Base-by-base conservation (phyloP, 2,329 filamentous ascomycete species). In the Fusarium neocosmosporiellum region DNA sequence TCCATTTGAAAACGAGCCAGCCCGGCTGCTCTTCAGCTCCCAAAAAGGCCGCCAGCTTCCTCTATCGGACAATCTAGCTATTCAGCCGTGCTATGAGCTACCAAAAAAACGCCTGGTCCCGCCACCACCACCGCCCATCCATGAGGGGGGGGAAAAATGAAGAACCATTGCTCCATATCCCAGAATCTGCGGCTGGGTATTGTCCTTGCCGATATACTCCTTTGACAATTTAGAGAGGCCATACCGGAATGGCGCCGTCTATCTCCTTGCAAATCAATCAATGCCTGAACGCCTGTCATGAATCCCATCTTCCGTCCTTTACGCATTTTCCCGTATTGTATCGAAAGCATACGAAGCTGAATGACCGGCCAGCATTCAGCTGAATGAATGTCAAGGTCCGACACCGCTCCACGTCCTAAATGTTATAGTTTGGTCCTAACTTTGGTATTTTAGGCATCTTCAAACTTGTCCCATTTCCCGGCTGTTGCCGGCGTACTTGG, bases 391-490 rank as follows among this genome's bases (percentile, higher is more conserved):
- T 20, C 66, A 54, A 53, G 43, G 57, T 46, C 41, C 34, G 67
- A 36, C 65, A 43, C 33, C 33, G 18, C 34, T 27, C 46, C 48
- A 36, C 39, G 9, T 18, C 34, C 4, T 18, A 11, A 14, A 16
- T 50, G 8, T 27, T 57, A 18, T 50, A 29, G 22, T 43, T 37
- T 43, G 20, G 54, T 46, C 50, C 59, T 53, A 18, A 50, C 54
- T 37, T 34, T 33, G 22, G 36, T 31, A 11, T 34, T 31, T 37
- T 46, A 33, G n/a, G 39, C 43, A 14, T 65, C 41, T 57, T 74
- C 58, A 80, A 13, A 72, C 79, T 67, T 85, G 80, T 74, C 82
- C 80, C 84, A 84, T 86, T 73, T 82, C 72, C 41, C 59, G 74
- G 50, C 67, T 36, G 31, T 48, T 36, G 7, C 63, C 73, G 33